These are phyloP conservation scores for Glonium stellatum DNA, from an alignment of 495 filamentous ascomycete genomes.

Conservation along the genomic window DNA sequence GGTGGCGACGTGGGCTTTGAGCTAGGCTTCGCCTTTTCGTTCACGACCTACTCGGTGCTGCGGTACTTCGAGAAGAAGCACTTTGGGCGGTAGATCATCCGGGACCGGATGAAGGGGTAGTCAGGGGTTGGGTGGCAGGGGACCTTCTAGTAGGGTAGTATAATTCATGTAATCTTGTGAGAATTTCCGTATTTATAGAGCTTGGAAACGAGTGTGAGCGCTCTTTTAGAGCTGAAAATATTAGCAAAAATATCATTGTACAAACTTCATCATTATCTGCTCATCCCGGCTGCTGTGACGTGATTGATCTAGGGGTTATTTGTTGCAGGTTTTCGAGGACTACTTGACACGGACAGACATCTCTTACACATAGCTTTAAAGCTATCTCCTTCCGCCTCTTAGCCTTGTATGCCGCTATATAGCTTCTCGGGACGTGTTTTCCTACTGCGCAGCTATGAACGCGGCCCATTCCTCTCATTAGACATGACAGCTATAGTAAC, in stretches of 20 bases:
- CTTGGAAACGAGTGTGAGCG: neutral
- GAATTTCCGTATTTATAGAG: neutral
- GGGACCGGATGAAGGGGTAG: neutral
- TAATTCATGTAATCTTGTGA: neutral
- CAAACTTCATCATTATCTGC: neutral
- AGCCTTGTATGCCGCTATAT: no score
- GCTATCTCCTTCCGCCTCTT: no score
- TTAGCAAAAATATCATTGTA: neutral
- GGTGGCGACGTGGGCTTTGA: slow-evolving; percentile 76
- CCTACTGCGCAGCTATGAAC: no score
- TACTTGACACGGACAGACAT: no score
- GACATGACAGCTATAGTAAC: no score
- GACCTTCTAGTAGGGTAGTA: slow-evolving; percentile 7
- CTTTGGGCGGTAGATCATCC: slow-evolving; percentile 42
- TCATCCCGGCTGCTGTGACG: no score
- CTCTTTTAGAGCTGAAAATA: neutral
- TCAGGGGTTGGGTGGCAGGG: neutral
- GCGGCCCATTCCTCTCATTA: no score
- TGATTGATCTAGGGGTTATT: no score
- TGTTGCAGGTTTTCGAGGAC: no score
- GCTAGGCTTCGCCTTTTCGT: slow-evolving; percentile 53
- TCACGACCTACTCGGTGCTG: slow-evolving; percentile 41
- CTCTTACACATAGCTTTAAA: no score
- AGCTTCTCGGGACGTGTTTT: no score
- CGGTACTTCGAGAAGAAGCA: slow-evolving; percentile 49